Evolutionary conservation across 192 early-diverging fungal genomes (phyloP), one percentile per base, ranked within the genome.

Genomic region (Chytriomyces hyalinus): DNA sequence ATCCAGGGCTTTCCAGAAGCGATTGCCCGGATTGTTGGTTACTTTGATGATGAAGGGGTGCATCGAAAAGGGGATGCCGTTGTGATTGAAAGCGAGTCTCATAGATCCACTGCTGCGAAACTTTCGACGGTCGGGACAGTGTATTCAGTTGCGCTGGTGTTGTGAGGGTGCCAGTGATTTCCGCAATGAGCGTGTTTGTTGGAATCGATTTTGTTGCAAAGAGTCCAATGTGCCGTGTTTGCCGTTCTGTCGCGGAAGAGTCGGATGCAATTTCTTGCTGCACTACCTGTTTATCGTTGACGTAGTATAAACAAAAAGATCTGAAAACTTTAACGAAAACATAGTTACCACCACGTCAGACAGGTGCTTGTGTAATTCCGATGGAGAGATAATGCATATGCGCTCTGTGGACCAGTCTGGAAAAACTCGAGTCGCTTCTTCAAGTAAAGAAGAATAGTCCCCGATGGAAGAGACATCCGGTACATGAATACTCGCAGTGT

Each of bases 161-260:
- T 1, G 13, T 15, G 10, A 86, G 48, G 15, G 57, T 70, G 11
- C 96, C 96, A 57, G 90, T 90, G 78, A 92, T 93, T 65, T 96
- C 92, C 80, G 90, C 86, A 61, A 97, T 82, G 73, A 90, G 95
- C 47, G 84, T 75, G 15, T 85, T 77, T 0, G 84, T 65, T 9
- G 81, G 62, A 53, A 94, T 87, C 13, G 86, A 80, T 4, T 79
- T 81, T 51, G 87, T 89, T 4, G 91, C 87, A 82, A 92, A 91
- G 13, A 92, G 70, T 20, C 91, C 93, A 62, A 89, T 88, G 9
- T 36, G 36, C 36, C 36, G 36, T 36, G 36, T 36, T 36, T 36
- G 36, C 4, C 36, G 36, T 36, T 36, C 36, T 82, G 75, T 10
- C 70, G 80, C 5, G 61, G 13, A 76, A 78, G 44, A 11, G 36